Conservation (phyloP, 352 stramenopile genomes). For the Pythium graminicola region DNA sequence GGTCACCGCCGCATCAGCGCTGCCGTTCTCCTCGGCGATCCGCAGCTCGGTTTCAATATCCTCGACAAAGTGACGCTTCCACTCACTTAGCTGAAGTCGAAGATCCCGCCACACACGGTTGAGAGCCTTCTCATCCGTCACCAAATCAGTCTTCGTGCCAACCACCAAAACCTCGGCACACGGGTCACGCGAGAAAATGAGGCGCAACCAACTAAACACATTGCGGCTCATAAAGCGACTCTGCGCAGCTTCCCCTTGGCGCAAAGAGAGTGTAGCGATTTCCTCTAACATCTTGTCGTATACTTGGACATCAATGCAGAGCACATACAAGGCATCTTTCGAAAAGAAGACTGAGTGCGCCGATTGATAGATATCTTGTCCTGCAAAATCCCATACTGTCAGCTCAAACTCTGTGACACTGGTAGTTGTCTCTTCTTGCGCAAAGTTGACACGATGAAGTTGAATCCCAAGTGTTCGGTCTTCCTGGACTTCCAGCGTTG, state of each 20-base stretch:
- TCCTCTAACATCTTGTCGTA: conserved; percentile 10
- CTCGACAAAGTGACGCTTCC: conserved; percentile 18
- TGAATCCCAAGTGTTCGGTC: conserved; percentile 31
- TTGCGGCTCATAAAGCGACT: conserved; percentile 9
- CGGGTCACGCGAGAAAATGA: conserved; percentile 16
- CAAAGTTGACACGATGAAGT: conserved; percentile 23
- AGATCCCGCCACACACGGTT: conserved; percentile 11
- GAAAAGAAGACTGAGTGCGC: conserved; percentile 23
- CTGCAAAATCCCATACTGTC: conserved; percentile 22
- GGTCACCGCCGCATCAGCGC: not conserved
- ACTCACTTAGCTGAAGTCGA: conserved; percentile 7
- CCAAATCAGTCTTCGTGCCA: conserved; percentile 17
- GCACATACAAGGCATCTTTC: conserved; percentile 15
- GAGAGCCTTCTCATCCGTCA: conserved; percentile 2
- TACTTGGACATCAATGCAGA: conserved; percentile 12
- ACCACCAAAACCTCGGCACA: conserved; percentile 14
- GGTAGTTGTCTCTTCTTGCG: conserved; percentile 11
- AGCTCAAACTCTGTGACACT: conserved; percentile 11
- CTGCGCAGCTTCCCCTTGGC: conserved; percentile 3
- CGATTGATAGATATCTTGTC: conserved; percentile 17
- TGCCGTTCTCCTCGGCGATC: conserved; percentile 8
- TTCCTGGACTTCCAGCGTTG: conserved; percentile 13
- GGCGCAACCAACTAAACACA: conserved; percentile 17
- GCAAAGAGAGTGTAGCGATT: not conserved
- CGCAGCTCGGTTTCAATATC: conserved; percentile 13